Base-by-base conservation (phyloP, 2,329 filamentous ascomycete genomes). In the Volutella citrinella region DNA sequence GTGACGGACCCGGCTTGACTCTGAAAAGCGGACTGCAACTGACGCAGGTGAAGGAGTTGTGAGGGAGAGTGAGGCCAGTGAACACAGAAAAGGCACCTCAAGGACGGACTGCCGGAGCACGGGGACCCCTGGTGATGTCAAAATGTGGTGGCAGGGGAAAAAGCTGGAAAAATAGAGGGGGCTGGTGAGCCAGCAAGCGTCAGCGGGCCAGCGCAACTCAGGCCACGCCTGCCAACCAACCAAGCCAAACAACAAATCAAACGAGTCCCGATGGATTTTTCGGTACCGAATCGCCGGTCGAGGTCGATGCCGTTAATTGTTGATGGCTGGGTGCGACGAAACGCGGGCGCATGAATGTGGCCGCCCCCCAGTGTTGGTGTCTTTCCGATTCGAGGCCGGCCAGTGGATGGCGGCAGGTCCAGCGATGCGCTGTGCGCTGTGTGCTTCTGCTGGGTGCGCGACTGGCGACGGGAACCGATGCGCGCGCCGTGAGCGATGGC, bases 81-180 rank as follows among this genome's bases (percentile, higher is more conserved):
- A n/a, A n/a, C 34, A 28, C 31, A 45, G n/a, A 30, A 28, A n/a
- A n/a, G n/a, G n/a, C n/a, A n/a, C n/a, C n/a, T n/a, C n/a, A 35
- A 19, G 32, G 34, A 42, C 40, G 43, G 30, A 46, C 33, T 24
- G 30, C 40, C 34, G 21, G 20, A 36, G 29, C 18, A 18, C 24
- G 34, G 37, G 45, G 43, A 31, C 38, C 39, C 44, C 51, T 46
- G 49, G 54, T 56, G 46, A 51, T 51, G 53, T 49, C 52, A 45
- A 57, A 57, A 57, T 47, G 38, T 52, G 54, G 54, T 57, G 54
- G 54, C 54, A 50, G 46, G 35, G n/a, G n/a, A 38, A 48, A 38
- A 42, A 39, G 41, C 16, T 33, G 41, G 38, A 30, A 45, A 45
- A 42, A 40, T 36, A 30, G 29, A 40, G 36, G 42, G 45, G 51